Percentiles rank a stretch among this genome's conserved stretches.
These are phyloP conservation scores for Zopfochytrium polystomum DNA, from an alignment of 371 early-diverging fungal genomes.

Conservation along the genomic window DNA sequence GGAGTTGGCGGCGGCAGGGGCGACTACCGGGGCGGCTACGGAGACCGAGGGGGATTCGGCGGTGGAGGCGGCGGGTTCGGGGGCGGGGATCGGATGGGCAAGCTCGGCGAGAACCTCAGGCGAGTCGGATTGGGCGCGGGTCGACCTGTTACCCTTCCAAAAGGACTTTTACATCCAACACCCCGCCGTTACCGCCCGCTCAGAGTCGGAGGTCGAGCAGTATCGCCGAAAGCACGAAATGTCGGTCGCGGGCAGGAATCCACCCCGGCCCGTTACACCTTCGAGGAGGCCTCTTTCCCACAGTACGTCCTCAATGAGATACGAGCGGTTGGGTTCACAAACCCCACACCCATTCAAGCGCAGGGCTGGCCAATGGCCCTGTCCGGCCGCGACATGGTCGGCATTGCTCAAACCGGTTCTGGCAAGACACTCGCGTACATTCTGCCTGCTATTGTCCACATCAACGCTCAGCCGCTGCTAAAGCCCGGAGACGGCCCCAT, in stretches of 20 bases:
- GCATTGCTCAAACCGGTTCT: slow-evolving; percentile 65
- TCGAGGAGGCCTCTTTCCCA: slow-evolving; percentile 73
- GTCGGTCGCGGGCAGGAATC: slow-evolving; percentile 20
- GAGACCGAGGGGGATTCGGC: slow-evolving; percentile 28
- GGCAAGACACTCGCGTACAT: too few relatives aligned
- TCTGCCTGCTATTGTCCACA: too few relatives aligned
- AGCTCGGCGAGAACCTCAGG: slow-evolving; percentile 71
- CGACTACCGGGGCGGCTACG: slow-evolving; percentile 17
- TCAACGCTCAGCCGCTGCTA: too few relatives aligned
- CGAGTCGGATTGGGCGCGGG: too few relatives aligned
- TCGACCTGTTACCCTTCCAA: slow-evolving; percentile 25
- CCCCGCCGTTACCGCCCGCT: slow-evolving; percentile 10
- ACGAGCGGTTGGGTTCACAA: slow-evolving; percentile 39
- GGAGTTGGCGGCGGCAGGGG: slow-evolving; percentile 34
- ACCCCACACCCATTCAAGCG: slow-evolving; percentile 67
- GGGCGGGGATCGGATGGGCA: slow-evolving; percentile 57
- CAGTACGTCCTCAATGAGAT: slow-evolving; percentile 28
- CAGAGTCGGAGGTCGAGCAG: slow-evolving; percentile 15
- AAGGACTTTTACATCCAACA: slow-evolving; percentile 47
- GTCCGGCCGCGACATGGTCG: slow-evolving; percentile 65
- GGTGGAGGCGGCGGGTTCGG: slow-evolving; percentile 45
- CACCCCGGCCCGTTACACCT: slow-evolving; percentile 57
- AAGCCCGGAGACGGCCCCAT: too few relatives aligned
- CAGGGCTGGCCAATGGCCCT: too few relatives aligned
- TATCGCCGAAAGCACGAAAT: too few relatives aligned